Base-by-base conservation (phyloP, 2,329 filamentous ascomycete species). In the Fusarium verrucosum region DNA sequence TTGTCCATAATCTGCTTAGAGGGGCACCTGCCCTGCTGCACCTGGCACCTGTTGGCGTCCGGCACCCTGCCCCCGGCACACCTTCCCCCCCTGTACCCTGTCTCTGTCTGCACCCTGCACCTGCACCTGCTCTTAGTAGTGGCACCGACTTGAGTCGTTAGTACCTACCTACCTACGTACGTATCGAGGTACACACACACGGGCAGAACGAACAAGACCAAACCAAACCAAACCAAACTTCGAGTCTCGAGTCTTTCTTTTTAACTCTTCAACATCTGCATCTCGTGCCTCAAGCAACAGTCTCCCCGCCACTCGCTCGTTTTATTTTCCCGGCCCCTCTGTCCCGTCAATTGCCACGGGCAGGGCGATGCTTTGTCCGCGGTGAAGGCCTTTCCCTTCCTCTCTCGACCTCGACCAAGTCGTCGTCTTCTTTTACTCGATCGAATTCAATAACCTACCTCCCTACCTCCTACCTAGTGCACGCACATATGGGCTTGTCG, bases 281-380 rank as follows among this genome's bases (percentile, higher is more conserved):
- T 68, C 64, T 71, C 58, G 61, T 68, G 68, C 66, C 53, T 70
- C 55, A 68, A 58, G 50, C 52, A 36, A n/a, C 63, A 50, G 50
- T 43, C 61, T 58, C 58, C 51, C 70, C 57, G 55, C 63, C 68
- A 66, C 66, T 67, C 60, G 65, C 64, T 70, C 70, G 66, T 70
- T n/a, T 68, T 72, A 62, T 47, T n/a, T n/a, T n/a, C n/a, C n/a
- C 51, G 43, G 44, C 49, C 49, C 45, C 37, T 57, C 52, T 56
- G 55, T 52, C 45, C 71, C 69, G 67, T 68, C 75, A 76, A 76
- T 77, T 75, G 74, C 72, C 73, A 71, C 65, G 63, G 68, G 72
- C 70, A 74, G 70, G 75, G 76, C 75, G 72, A 78, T 78, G 76
- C 63, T 77, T 73, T 69, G 67, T 72, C 74, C 72, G 66, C 70